These are phyloP conservation scores for Gilbertella persicaria DNA, from an alignment of 371 early-diverging fungal genomes.

Conservation along the genomic window DNA sequence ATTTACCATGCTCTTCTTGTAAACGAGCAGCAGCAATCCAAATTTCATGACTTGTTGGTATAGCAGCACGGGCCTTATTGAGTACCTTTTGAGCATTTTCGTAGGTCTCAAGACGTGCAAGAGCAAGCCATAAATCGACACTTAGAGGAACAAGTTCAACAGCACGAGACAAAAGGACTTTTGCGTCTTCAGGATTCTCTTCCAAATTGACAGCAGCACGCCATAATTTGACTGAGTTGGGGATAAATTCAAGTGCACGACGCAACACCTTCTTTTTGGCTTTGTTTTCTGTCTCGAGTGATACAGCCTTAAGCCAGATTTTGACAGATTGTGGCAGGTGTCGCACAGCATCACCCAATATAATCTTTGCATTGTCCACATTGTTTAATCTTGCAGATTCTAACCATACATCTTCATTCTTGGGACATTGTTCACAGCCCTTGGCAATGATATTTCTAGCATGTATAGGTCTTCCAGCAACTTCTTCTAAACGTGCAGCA, in stretches of 20 bases:
- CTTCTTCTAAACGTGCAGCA: slow-evolving; percentile 94
- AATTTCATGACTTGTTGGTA: slow-evolving; percentile 91
- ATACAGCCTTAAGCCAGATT: slow-evolving; percentile 91
- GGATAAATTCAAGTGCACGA: slow-evolving; percentile 93
- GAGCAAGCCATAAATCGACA: slow-evolving; percentile 93
- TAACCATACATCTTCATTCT: slow-evolving; percentile 95
- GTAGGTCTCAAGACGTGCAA: slow-evolving; percentile 89
- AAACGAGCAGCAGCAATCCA: slow-evolving; percentile 95
- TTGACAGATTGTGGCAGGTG: slow-evolving; percentile 90
- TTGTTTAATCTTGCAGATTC: slow-evolving; percentile 92
- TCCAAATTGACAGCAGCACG: slow-evolving; percentile 90
- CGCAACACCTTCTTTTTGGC: slow-evolving; percentile 86
- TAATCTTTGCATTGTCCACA: slow-evolving; percentile 81
- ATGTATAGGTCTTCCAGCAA: slow-evolving; percentile 79
- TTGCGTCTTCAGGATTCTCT: slow-evolving; percentile 91
- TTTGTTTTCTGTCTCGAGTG: slow-evolving; percentile 77
- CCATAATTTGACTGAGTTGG: slow-evolving; percentile 92
- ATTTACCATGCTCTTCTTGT: slow-evolving; percentile 82
- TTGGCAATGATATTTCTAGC: slow-evolving; percentile 88
- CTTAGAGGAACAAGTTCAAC: slow-evolving; percentile 91
- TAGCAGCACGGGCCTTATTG: slow-evolving; percentile 83
- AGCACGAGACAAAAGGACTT: slow-evolving; percentile 87
- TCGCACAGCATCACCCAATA: slow-evolving; percentile 89
- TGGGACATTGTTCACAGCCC: slow-evolving; percentile 94
- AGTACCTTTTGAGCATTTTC: slow-evolving; percentile 90